Base-by-base conservation (phyloP, 345 rosid genomes). In the Corchorus capsularis region DNA sequence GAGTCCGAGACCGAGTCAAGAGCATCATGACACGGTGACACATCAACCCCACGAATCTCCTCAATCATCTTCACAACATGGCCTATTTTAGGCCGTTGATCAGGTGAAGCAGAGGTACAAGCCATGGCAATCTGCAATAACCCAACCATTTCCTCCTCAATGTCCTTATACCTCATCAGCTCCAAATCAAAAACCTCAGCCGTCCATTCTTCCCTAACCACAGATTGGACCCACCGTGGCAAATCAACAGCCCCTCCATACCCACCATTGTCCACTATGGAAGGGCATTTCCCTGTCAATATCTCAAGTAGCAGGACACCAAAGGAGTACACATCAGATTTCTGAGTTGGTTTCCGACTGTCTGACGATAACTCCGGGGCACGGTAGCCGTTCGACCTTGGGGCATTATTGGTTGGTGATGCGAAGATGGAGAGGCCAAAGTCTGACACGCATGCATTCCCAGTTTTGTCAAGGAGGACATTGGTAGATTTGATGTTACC, bases 401-500 rank as follows among this genome's bases (percentile, higher is more conserved):
- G 79, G 16, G 83, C 79, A 6, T 77, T 63, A 32, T 79, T 72
- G 2, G 87, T 65, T 3, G 85, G 65, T 4, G 89, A 73, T 2
- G 92, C 83, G 12, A 93, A 90, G 61, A 80, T 53, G 17, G 90
- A 72, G 71, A 91, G 94, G 47, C 92, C 95, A 1, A 89, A 93
- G 74, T 94, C 97, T 0, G 95, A 87, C 66, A 94, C 88, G 0
- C 94, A 86, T 15, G 93, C 89, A 1, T 83, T 86, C 52, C 90
- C 94, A 0, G 92, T 41, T 16, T 85, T 79, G 86, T 94, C 97
- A 0, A 94, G 82, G 35, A 90, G 92, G 82, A 94, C 80, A 79
- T 93, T 93, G 27, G 95, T 94, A 75, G 97, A 93, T 73, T 93
- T 92, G 79, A 94, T 80, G 84, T 90, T 90, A 4, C 98, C 98